Conservation (phyloP, 305 asterid genomes). For the Nicotiana rustica region DNA sequence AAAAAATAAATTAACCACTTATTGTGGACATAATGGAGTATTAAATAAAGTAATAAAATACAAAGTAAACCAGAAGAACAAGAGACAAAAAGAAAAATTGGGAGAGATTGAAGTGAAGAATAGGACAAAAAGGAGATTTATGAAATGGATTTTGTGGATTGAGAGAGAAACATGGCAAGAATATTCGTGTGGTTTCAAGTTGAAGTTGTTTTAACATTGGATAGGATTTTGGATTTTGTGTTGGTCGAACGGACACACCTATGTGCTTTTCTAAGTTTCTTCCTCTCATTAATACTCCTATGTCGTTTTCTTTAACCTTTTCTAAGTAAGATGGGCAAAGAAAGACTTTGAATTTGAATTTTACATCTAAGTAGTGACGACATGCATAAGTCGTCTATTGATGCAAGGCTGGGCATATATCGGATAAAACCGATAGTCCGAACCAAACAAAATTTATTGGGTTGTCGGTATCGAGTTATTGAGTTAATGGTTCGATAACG, state of each 20-base stretch:
- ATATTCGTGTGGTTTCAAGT: conserved; percentile 23
- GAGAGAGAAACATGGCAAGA: neutral
- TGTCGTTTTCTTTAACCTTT: neutral
- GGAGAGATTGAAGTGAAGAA: neutral
- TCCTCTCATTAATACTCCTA: no score
- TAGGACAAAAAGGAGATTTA: neutral
- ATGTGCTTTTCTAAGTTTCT: neutral
- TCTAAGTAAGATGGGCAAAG: neutral
- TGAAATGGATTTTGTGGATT: neutral
- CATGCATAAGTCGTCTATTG: no score
- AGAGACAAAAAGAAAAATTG: no score
- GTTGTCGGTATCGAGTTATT: no score
- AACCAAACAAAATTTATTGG: no score
- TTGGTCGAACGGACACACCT: neutral
- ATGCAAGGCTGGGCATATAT: no score
- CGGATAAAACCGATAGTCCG: no score
- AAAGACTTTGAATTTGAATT: no score
- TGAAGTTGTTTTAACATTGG: conserved; percentile 12
- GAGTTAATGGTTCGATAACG: no score
- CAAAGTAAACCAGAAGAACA: neutral
- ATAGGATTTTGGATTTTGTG: neutral
- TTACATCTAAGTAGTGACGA: no score
- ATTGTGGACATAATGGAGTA: no score
- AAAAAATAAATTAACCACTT: no score
- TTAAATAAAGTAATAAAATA: neutral